These are phyloP conservation scores for Talaromyces pinophilus DNA, from an alignment of 2,329 filamentous ascomycete species.

Conservation along the genomic window DNA sequence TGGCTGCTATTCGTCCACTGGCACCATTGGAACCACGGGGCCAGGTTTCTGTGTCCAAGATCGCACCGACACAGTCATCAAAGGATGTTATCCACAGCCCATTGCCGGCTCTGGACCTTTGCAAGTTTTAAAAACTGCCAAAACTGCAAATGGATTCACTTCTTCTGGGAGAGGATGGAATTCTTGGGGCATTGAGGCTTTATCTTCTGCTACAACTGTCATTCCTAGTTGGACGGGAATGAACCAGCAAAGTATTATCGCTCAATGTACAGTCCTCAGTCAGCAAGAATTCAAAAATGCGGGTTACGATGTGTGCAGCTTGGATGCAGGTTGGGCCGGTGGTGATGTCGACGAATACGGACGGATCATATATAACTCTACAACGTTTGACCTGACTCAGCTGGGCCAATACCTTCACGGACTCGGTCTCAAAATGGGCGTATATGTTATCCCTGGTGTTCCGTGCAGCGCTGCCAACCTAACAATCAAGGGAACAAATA, in stretches of 20 bases:
- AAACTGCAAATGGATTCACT: slow-evolving; percentile 15
- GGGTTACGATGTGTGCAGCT: slow-evolving; percentile 31
- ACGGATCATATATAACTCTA: slow-evolving; percentile 25
- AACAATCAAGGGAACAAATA: slow-evolving; percentile 30
- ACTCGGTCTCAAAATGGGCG: slow-evolving; percentile 29
- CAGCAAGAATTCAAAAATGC: slow-evolving; percentile 19
- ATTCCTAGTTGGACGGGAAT: background rate
- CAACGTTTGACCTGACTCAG: slow-evolving; percentile 28
- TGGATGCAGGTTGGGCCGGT: slow-evolving; percentile 33
- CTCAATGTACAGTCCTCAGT: slow-evolving; percentile 9
- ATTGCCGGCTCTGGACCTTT: background rate
- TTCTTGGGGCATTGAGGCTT: slow-evolving; percentile 11
- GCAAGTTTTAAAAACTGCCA: background rate
- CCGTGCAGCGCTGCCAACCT: slow-evolving; percentile 28
- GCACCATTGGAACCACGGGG: background rate
- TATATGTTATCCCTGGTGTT: slow-evolving; percentile 33
- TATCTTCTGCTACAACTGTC: background rate
- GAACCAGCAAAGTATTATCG: background rate
- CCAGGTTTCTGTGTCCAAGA: slow-evolving; percentile 5
- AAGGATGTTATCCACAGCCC: slow-evolving; percentile 6
- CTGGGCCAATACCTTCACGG: slow-evolving; percentile 30
- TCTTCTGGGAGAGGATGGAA: slow-evolving; percentile 14
- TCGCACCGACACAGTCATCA: background rate
- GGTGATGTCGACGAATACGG: slow-evolving; percentile 30
- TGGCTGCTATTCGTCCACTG: slow-evolving; percentile 1